Conservation (phyloP, 2,329 filamentous ascomycete species). For the Thyridium curvatum region DNA sequence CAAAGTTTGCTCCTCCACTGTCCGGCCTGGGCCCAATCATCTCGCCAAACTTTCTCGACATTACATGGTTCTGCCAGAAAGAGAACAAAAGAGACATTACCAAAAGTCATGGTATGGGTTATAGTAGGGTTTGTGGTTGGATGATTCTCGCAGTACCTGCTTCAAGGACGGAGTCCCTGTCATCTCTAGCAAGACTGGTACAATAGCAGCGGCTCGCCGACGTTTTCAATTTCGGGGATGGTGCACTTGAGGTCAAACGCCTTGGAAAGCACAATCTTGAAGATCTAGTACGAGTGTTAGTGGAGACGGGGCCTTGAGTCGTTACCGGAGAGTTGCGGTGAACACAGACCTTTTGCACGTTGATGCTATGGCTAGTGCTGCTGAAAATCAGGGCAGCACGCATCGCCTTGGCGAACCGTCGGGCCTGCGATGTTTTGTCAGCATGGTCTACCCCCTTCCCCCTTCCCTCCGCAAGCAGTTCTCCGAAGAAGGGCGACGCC, state of each 20-base stretch:
- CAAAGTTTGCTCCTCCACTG: too few relatives aligned
- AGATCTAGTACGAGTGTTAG: conserved; percentile 60
- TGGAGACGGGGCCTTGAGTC: neutral
- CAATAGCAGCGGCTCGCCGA: conserved; percentile 88
- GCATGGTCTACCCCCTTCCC: too few relatives aligned
- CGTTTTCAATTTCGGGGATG: conserved; percentile 97
- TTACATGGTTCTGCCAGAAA: too few relatives aligned
- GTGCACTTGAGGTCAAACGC: conserved; percentile 98
- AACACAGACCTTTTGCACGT: conserved; percentile 80
- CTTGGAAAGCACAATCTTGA: conserved; percentile 98
- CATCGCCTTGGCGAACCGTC: conserved; percentile 97
- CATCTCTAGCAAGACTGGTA: conserved; percentile 61
- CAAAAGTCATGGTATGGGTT: too few relatives aligned
- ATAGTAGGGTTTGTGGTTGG: too few relatives aligned
- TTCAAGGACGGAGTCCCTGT: too few relatives aligned
- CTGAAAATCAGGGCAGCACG: conserved; percentile 96
- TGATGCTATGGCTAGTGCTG: conserved; percentile 98
- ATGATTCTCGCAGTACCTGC: too few relatives aligned
- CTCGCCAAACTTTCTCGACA: too few relatives aligned
- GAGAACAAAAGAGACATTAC: too few relatives aligned
- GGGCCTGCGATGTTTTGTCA: conserved; percentile 53
- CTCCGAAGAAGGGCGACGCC: neutral
- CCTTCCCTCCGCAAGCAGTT: neutral
- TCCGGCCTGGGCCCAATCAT: too few relatives aligned
- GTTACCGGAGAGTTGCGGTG: neutral